A percentile compares a stretch with the other conserved stretches of the same genome.
Evolutionary conservation across 2,329 filamentous ascomycete species (phyloP).

Genomic region (Hymenoscyphus fructigenus): DNA sequence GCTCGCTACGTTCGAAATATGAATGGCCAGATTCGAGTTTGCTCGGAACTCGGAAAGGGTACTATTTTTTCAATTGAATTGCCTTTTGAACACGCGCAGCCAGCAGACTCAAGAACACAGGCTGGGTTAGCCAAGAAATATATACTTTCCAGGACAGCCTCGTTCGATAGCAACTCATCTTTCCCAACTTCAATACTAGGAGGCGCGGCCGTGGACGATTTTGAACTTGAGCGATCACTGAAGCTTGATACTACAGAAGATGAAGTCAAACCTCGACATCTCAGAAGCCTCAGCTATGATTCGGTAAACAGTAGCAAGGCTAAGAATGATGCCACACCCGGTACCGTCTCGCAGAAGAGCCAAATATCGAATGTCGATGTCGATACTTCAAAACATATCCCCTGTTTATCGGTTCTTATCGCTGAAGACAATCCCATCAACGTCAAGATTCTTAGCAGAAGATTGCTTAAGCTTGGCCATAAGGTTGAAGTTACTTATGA

Average conservation of each 20-base stretch:
- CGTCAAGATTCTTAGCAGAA: constrained; percentile 74
- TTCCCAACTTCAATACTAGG: not conserved
- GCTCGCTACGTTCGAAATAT: constrained; percentile 28
- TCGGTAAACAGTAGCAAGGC: not conserved
- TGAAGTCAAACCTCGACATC: not conserved
- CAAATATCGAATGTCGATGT: constrained; percentile 54
- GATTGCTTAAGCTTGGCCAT: constrained; percentile 70
- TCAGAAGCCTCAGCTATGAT: not conserved
- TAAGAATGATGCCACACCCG: not conserved
- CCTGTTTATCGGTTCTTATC: constrained; percentile 55
- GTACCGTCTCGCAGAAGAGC: not conserved
- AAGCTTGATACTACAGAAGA: not conserved
- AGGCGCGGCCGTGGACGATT: not conserved
- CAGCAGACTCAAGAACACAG: not conserved
- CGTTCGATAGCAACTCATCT: not conserved
- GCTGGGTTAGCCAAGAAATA: not conserved
- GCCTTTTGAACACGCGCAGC: constrained; percentile 23
- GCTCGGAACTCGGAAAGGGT: constrained; percentile 28
- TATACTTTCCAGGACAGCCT: not conserved
- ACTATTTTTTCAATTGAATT: constrained; percentile 29
- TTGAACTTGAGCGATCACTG: not conserved
- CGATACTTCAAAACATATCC: constrained; percentile 57
- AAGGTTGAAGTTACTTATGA: constrained; percentile 71
- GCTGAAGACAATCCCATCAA: constrained; percentile 84
- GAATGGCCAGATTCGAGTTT: constrained; percentile 28